phyloP scores from a whole-genome alignment of 495 filamentous ascomycete species.

The Bryoglossum gracile region DNA sequence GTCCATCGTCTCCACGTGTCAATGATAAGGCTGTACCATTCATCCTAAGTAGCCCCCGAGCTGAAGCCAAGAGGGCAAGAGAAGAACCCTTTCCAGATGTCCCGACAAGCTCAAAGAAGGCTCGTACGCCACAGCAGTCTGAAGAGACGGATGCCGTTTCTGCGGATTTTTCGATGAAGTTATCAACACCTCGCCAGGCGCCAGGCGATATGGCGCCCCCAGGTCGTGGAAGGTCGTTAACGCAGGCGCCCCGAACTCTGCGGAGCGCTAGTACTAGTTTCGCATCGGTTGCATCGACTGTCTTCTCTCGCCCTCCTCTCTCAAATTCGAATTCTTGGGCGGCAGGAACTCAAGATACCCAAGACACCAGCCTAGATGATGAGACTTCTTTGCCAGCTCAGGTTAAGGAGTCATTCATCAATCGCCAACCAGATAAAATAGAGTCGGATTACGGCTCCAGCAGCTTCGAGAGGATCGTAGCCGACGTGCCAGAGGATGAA shows the following conservation, averaged over 20 bases:
- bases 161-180: too few species aligned
- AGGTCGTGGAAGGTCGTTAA: neutral
- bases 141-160: too few species aligned
- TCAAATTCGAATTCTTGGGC: neutral
- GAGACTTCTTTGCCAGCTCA: neutral
- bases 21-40: constrained; percentile 4
- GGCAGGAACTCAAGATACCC: neutral
- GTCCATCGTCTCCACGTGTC: neutral
- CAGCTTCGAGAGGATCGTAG: constrained; percentile 10
- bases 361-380: constrained; percentile 6
- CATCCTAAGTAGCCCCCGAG: neutral
- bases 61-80: constrained; percentile 1
- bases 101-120: constrained; percentile 4
- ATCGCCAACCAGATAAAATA: neutral
- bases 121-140: neutral
- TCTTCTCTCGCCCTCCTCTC: constrained; percentile 7
- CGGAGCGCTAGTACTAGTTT: constrained; percentile 16
- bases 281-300: constrained; percentile 4
- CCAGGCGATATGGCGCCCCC: neutral
- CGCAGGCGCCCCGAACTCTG: neutral
- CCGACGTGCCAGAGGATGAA: neutral
- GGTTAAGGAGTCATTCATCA: constrained; percentile 3
- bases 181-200: neutral
- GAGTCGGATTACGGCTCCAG: constrained; percentile 9
- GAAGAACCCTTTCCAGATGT: constrained; percentile 2